phyloP scores from a whole-genome alignment of 73 alveolate genomes.

The Halteria grandinella region DNA sequence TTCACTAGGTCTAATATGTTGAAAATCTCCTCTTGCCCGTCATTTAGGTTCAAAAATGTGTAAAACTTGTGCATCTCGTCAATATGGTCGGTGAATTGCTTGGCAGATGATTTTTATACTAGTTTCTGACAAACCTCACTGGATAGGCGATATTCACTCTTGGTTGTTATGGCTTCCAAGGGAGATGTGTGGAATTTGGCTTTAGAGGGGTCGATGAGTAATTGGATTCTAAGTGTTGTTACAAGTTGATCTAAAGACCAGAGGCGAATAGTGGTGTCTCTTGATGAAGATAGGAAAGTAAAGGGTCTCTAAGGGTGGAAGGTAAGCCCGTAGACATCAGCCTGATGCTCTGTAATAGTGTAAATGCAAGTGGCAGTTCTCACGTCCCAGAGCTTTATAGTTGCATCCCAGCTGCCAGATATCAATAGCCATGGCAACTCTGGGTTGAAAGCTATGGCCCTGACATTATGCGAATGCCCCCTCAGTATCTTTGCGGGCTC shows the following conservation, averaged over 20 bases:
- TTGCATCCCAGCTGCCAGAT: slow-evolving; percentile 89
- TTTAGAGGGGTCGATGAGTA: slow-evolving; percentile 35
- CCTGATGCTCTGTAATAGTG: slow-evolving; percentile 72
- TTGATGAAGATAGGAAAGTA: slow-evolving; percentile 80
- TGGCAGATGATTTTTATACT: background rate
- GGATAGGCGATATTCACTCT: slow-evolving; percentile 16
- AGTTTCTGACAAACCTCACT: slow-evolving; percentile 22
- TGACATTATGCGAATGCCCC: slow-evolving; percentile 84
- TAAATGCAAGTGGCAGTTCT: slow-evolving; percentile 74
- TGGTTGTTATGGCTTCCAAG: background rate
- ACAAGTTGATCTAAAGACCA: slow-evolving; percentile 63
- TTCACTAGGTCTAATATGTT: slow-evolving; percentile 10
- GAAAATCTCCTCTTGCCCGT: slow-evolving; percentile 49
- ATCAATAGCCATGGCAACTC: slow-evolving; percentile 78
- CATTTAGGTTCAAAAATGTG: slow-evolving; percentile 34
- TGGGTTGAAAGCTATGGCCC: slow-evolving; percentile 80
- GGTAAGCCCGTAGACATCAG: slow-evolving; percentile 88
- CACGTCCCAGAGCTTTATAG: slow-evolving; percentile 81
- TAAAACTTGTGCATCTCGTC: background rate
- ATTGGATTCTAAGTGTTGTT: slow-evolving; percentile 16
- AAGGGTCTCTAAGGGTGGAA: slow-evolving; percentile 78
- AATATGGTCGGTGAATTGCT: background rate
- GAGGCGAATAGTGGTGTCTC: slow-evolving; percentile 81
- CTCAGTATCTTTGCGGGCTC: slow-evolving; percentile 45
- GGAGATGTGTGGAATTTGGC: background rate